phyloP scores from a whole-genome alignment of 768 basidiomycete species.

The Tricholoma sp. region DNA sequence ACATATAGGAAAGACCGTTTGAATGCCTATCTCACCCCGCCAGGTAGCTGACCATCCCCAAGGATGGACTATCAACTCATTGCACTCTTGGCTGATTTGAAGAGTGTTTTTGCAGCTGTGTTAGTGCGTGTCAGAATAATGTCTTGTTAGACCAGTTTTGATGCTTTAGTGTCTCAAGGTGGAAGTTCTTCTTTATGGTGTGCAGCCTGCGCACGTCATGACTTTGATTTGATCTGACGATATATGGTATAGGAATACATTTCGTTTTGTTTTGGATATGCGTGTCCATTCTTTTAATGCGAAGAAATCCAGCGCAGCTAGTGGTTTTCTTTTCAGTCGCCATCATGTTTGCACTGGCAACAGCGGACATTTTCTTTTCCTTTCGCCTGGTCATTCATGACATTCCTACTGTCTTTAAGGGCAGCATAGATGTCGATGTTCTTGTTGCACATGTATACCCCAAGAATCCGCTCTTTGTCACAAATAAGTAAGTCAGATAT shows the following conservation, averaged over 20 bases:
- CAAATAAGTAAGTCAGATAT: not conserved
- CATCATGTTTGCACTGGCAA: constrained; percentile 32
- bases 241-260: constrained; percentile 25
- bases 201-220: not conserved
- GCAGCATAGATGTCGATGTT: not conserved
- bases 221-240: not conserved
- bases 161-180: constrained; percentile 1
- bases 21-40: too few species aligned
- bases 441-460: not conserved
- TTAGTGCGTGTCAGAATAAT: not conserved
- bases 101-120: not conserved
- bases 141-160: not conserved
- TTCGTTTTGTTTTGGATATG: constrained; percentile 31
- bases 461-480: not conserved
- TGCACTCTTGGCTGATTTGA: not conserved
- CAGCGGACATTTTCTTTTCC: constrained; percentile 28
- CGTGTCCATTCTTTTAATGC: constrained; percentile 18
- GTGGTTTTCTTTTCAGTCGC: constrained; percentile 25
- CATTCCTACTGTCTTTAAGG: constrained; percentile 9
- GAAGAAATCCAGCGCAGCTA: constrained; percentile 19
- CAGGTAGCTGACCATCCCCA: not conserved
- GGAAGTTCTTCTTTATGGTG: constrained; percentile 11
- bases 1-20: too few species aligned
- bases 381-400: constrained; percentile 15
- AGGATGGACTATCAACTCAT: not conserved